Base-by-base conservation (phyloP, 2,329 filamentous ascomycete species). In the Furcasterigmium furcatum region DNA sequence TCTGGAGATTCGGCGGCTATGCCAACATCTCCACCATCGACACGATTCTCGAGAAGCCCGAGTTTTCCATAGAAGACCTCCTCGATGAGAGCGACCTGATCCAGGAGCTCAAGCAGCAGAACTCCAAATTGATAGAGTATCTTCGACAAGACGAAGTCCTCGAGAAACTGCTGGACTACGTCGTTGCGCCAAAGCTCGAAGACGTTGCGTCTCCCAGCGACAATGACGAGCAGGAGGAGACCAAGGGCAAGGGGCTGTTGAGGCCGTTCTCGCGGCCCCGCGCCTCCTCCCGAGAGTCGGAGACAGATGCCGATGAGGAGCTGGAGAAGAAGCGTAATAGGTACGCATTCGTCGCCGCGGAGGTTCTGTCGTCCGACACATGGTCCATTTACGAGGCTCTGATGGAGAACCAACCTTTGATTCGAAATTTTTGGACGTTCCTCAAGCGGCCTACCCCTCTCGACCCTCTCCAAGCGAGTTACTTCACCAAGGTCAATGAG, bases 1-100 rank as follows among this genome's bases (percentile, higher is more conserved):
- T 99, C 73, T 99, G 94, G 94, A 87, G 92, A 73, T 99, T 97
- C 79, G 92, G 94, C 79, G 91, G 91, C 64, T 97, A 97, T 79
- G 89, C 91, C 77, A 95, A 90, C 79, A 87, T 96, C 71, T 96
- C 92, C 60, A 87, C 91, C 63, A 90, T 99, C 70, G 94, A 97
- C 71, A 91, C 86, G 57, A 88, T 99, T 62, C 90, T 99, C 66
- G 94, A 99, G 66, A 96, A 96, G 70, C 84, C 95, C 58, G 88
- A 96, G 70, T 91, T 96, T 64, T 91, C 88, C 43, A 85, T 97
- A 55, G 94, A 99, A 70, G 92, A 97, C 65, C 78, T 99, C 49
- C 83, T 99, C 52, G 91, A 97, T 66, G 94, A 99, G 76, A 87
- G 88, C 61, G 94, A 99, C 65, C 74, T 97, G 59, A 94, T 97